A percentile compares a stretch with the other conserved stretches of the same genome.
Evolutionary conservation across 1,139 yeast genomes (phyloP).

Genomic region (Eremothecium coryli): DNA sequence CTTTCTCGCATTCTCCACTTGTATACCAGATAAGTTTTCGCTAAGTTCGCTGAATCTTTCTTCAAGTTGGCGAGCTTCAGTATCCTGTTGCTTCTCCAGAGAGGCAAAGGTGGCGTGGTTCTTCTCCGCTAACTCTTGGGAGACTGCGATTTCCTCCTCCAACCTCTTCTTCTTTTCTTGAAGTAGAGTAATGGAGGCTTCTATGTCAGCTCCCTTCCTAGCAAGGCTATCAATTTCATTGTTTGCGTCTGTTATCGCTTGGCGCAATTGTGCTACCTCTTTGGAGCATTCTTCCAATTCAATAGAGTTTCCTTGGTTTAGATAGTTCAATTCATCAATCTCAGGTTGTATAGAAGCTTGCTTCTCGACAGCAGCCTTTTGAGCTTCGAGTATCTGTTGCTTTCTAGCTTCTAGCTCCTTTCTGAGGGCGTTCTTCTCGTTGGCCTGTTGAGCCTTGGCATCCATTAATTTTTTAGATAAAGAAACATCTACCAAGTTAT

Average conservation of each 20-base stretch:
- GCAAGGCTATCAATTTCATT: too few relatives aligned
- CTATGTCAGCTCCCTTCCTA: too few relatives aligned
- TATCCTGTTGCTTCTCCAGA: constrained; percentile 6
- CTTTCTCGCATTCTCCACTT: not conserved
- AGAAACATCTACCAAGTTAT: constrained; percentile 21
- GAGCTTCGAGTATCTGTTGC: constrained; percentile 19
- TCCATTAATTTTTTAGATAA: constrained; percentile 20
- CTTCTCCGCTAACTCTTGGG: constrained; percentile 15
- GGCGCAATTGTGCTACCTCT: too few relatives aligned
- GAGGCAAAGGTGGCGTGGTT: constrained; percentile 14
- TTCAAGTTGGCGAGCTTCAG: not conserved
- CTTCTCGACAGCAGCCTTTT: constrained; percentile 15
- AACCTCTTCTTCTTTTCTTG: constrained; percentile 16
- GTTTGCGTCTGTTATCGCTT: too few relatives aligned
- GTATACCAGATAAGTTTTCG: too few relatives aligned
- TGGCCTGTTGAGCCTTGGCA: constrained; percentile 17
- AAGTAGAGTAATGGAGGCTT: constrained; percentile 17
- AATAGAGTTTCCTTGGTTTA: constrained; percentile 15
- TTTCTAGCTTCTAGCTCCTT: constrained; percentile 24
- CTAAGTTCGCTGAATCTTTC: not conserved
- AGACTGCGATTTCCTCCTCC: constrained; percentile 16
- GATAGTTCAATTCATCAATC: constrained; percentile 17
- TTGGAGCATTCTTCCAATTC: constrained; percentile 19
- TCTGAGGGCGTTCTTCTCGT: constrained; percentile 19
- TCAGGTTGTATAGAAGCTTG: constrained; percentile 21